A percentile compares a stretch with the other conserved stretches of the same genome.
phyloP scores from a whole-genome alignment of 768 basidiomycete genomes.

The Auriscalpium orientale region DNA sequence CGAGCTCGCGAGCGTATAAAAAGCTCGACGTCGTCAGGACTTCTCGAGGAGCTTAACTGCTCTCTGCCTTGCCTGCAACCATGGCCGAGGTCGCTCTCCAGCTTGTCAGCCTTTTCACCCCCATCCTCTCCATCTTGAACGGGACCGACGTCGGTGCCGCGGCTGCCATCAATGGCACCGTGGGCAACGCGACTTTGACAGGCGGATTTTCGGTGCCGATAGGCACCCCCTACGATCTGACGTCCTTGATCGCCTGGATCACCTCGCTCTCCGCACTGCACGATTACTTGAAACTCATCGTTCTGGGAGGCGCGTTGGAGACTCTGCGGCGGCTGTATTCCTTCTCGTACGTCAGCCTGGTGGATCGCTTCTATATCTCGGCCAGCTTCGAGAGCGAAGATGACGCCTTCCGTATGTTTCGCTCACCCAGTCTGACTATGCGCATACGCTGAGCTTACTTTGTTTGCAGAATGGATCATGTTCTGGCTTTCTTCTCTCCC shows the following conservation, averaged over 20 bases:
- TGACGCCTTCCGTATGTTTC: slow-evolving; percentile 41
- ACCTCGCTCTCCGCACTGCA: slow-evolving; percentile 47
- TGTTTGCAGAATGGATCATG: slow-evolving; percentile 56
- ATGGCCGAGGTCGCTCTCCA: too few relatives aligned
- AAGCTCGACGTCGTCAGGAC: too few relatives aligned
- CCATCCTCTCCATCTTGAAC: too few relatives aligned
- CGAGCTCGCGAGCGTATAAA: too few relatives aligned
- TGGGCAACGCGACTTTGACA: too few relatives aligned
- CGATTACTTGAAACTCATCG: slow-evolving; percentile 58
- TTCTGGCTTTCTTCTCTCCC: slow-evolving; percentile 58
- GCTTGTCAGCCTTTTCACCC: too few relatives aligned
- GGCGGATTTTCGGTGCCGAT: too few relatives aligned
- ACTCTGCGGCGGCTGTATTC: slow-evolving; percentile 41
- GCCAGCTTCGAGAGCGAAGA: slow-evolving; percentile 56
- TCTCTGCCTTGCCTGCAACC: too few relatives aligned
- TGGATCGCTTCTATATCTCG: slow-evolving; percentile 53
- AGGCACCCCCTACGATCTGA: slow-evolving; percentile 10
- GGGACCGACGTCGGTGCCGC: too few relatives aligned
- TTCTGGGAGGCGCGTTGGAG: slow-evolving; percentile 58
- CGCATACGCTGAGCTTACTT: slow-evolving; percentile 1
- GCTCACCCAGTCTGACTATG: not conserved
- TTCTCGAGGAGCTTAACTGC: too few relatives aligned
- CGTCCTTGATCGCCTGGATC: slow-evolving; percentile 35
- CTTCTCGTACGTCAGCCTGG: slow-evolving; percentile 34
- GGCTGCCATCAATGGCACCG: too few relatives aligned